Base-by-base conservation (phyloP, 2,329 filamentous ascomycete species). In the Aspergillus tanneri region DNA sequence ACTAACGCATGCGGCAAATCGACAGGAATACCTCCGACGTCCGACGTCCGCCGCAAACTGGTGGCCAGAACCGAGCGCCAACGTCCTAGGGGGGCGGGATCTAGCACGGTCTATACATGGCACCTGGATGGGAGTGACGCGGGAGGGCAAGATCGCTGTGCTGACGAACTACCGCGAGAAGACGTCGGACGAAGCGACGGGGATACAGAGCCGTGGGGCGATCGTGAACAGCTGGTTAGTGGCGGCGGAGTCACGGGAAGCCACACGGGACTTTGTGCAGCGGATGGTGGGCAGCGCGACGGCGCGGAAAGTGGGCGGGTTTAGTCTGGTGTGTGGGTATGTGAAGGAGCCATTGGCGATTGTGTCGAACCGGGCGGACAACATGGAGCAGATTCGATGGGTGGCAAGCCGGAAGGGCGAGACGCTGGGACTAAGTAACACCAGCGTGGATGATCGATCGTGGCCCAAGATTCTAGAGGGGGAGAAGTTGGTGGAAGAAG, bases 91-190 rank as follows among this genome's bases (percentile, higher is more conserved):
- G 23, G 82, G 81, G 18, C 80, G 81, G 36, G 83, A 86, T 61
- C 72, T 85, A 9, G 78, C 83, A 39, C 78, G 82, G 21, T 63
- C 75, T 11, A 77, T 73, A 30, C 79, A 81, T 46, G 83, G 83
- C 18, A 85, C 83, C 50, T 86, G 83, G 83, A 77, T 85, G 39
- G 83, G 81, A 16, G 72, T 85, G 47, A 85, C 81, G 7, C 75
- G 71, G 24, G 73, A 82, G 53, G 83, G 83, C 22, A 80, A 81
- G 47, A 62, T 86, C 38, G 81, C 82, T 2, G 78, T 83, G 5
- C 72, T 86, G 24, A 85, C 83, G 41, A 86, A 86, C 65, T 85
- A 82, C 62, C 79, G 80, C 30, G 82, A 85, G 62, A 69, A 77
- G 22, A 67, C 70, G 19, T 67, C 76, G 14, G 64, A 76, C 21